phyloP scores from a whole-genome alignment of 2,329 filamentous ascomycete genomes.

The Anisogramma anomala region DNA sequence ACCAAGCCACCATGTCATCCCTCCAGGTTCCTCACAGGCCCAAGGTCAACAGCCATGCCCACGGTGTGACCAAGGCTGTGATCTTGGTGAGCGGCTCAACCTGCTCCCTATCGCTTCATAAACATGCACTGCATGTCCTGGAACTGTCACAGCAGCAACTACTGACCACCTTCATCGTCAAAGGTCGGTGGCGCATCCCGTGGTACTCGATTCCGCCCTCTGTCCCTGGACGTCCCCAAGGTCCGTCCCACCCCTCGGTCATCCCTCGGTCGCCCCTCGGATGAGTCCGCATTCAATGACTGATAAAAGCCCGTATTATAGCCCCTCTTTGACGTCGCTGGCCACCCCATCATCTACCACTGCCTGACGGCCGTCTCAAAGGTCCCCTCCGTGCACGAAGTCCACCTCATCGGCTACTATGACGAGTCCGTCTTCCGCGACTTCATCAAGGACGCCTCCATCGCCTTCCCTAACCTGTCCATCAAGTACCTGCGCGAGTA shows the following conservation, averaged over 20 bases:
- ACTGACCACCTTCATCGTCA: constrained; percentile 15
- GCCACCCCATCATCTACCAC: constrained; percentile 97
- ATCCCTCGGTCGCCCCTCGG: not conserved
- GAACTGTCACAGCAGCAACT: not conserved
- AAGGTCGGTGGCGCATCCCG: constrained; percentile 91
- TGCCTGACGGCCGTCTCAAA: constrained; percentile 86
- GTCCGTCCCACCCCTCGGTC: constrained; percentile 34
- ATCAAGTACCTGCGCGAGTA: constrained; percentile 98
- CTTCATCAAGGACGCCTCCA: constrained; percentile 85
- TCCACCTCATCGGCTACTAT: constrained; percentile 98
- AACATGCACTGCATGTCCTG: not conserved
- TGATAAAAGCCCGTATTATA: constrained; percentile 24
- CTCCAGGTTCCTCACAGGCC: constrained; percentile 44
- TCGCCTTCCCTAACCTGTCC: constrained; percentile 74
- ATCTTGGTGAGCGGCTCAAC: constrained; percentile 60
- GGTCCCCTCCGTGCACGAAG: constrained; percentile 83
- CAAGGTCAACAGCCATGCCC: constrained; percentile 33
- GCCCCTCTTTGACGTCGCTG: constrained; percentile 96
- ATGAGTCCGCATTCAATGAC: not conserved
- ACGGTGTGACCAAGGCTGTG: constrained; percentile 74
- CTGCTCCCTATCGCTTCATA: not conserved
- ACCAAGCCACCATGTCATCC: constrained; percentile 35
- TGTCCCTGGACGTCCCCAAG: constrained; percentile 94
- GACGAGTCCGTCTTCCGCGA: constrained; percentile 94
- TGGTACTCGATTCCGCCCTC: constrained; percentile 87